Evolutionary conservation across 129 eudicot species (phyloP), one percentile per base, ranked within the genome.

Genomic region (Scalesia atractyloides): DNA sequence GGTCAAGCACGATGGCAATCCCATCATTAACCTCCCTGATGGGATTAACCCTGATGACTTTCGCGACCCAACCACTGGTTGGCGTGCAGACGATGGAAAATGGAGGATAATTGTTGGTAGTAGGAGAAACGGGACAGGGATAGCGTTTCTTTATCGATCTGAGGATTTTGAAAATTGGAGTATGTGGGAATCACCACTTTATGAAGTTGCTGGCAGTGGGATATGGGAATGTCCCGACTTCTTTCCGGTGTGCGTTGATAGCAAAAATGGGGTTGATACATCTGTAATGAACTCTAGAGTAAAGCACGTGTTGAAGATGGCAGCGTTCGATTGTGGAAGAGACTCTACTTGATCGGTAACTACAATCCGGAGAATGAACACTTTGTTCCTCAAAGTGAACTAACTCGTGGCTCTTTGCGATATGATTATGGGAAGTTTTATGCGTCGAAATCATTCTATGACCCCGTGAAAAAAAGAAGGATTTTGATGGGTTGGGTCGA

Each of bases 201-300:
- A 83, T 65, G 60, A 72, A 0, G 65, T 65, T 2, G 48, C 51
- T 5, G 70, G 47, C 11, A 81, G 79, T 1, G 88, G 86, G 44
- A 79, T 83, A 80, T 90, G 91, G 89, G 96, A 90, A 68, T 87
- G 96, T 54, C 84, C 85, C 2, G 93, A 90, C 75, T 90, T 90
- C 46, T 90, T 69, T 48, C 95, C 95, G 5, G 91, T 87, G 71
- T 73, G 63, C 46, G 44, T 44, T 10, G 76, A 66, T 17, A 66
- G 80, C 63, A 53, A 24, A 8, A 69, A 73, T 8, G 97, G 89
- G 24, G 66, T 80, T 0, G 91, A 85, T 17, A 81, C 86, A 1
- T 83, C 88, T 5, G 52, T 18, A 1, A 41, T 48, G n/a, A 81
- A 78, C 12, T 5, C 49, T 3, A 76, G 58, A 3, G 68, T 79